Evolutionary conservation across 805 yeast species (phyloP).

Genomic region (Helenozyma rhizophorensis): DNA sequence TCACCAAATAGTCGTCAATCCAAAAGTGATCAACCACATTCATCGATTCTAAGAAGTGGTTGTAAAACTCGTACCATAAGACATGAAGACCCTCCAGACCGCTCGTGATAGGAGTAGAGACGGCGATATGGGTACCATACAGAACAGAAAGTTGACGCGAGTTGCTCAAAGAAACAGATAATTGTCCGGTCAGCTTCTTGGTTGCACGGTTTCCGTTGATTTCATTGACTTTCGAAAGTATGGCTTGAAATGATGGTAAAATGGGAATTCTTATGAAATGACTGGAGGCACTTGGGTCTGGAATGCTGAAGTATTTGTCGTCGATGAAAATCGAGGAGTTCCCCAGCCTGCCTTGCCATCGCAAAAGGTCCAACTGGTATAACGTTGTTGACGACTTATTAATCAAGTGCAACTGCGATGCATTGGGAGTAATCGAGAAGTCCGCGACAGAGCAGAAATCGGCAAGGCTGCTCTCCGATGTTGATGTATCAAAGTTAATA

Average conservation of each 20-base stretch:
- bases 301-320: conserved; percentile 23
- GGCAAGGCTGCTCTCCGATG: background rate
- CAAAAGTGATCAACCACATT: conserved; percentile 34
- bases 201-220: conserved; percentile 17
- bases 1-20: conserved; percentile 30
- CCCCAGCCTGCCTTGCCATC: too few species aligned
- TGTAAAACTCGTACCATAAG: conserved; percentile 37
- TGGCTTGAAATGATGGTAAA: conserved; percentile 25
- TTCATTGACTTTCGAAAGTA: conserved; percentile 19
- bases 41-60: conserved; percentile 27
- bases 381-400: conserved; percentile 15
- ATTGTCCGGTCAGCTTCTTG: conserved; percentile 18
- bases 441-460: conserved; percentile 24
- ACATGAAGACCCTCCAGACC: conserved; percentile 26
- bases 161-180: conserved; percentile 13
- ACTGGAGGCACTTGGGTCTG: conserved; percentile 7
- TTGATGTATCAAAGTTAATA: background rate
- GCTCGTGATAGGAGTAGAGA: conserved; percentile 12
- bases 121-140: conserved; percentile 9
- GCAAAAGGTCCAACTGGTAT: conserved; percentile 20
- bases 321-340: conserved; percentile 17
- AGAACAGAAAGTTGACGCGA: conserved; percentile 12
- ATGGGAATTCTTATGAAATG: conserved; percentile 26
- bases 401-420: conserved; percentile 16
- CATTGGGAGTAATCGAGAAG: conserved; percentile 24